These are phyloP conservation scores for Truncatella angustata DNA, from an alignment of 2,329 filamentous ascomycete species.

Conservation along the genomic window DNA sequence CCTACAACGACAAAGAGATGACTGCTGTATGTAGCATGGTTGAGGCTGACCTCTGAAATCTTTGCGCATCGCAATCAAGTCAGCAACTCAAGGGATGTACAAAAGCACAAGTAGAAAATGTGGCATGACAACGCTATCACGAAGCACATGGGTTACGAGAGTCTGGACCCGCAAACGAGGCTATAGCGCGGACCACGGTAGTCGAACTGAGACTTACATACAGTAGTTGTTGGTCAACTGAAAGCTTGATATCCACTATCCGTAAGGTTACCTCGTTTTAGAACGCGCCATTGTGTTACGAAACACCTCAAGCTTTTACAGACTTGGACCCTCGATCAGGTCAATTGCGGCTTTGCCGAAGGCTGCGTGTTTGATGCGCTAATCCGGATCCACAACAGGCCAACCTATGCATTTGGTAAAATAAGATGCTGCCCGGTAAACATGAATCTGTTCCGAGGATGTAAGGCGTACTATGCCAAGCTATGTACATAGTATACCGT, in stretches of 20 bases:
- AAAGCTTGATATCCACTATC: conserved; percentile 3
- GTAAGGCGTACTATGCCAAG: no score
- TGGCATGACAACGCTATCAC: no score
- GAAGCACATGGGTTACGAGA: not conserved
- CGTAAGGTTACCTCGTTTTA: no score
- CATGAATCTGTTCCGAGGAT: no score
- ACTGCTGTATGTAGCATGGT: no score
- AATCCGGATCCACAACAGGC: not conserved
- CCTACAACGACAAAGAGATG: no score
- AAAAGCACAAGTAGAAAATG: no score
- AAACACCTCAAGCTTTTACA: not conserved
- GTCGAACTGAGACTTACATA: not conserved
- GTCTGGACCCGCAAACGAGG: not conserved
- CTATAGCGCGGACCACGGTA: not conserved
- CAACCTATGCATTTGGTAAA: not conserved
- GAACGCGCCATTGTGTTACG: conserved; percentile 6
- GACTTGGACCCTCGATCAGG: not conserved
- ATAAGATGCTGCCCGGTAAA: no score
- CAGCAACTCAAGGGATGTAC: no score
- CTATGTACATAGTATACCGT: not conserved
- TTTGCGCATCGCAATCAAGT: no score
- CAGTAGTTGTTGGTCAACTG: not conserved
- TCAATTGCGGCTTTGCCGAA: not conserved
- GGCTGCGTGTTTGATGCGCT: no score
- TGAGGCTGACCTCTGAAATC: no score